Conservation (phyloP, 2,329 filamentous ascomycete genomes). For the Macroventuria anomochaeta region DNA sequence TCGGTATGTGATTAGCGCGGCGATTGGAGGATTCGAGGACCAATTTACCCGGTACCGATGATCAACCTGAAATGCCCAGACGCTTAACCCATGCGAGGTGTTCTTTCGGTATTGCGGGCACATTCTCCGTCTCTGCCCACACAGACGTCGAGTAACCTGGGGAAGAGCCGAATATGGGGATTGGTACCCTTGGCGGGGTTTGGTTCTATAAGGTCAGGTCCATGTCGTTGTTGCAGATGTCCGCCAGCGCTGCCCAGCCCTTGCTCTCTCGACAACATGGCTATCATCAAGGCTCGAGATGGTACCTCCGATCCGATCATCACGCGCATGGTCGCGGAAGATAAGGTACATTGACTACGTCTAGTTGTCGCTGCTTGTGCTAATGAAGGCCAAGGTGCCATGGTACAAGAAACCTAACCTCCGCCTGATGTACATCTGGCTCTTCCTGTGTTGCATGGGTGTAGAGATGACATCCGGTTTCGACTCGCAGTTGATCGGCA, state of each 20-base stretch:
- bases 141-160: constrained; percentile 27
- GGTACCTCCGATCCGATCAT: constrained; percentile 51
- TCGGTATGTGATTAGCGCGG: constrained; percentile 22
- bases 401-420: constrained; percentile 54
- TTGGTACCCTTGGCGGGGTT: constrained; percentile 6
- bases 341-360: constrained; percentile 29
- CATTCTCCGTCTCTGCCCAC: constrained; percentile 9
- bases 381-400: constrained; percentile 28
- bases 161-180: constrained; percentile 23
- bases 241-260: constrained; percentile 19
- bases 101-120: constrained; percentile 37
- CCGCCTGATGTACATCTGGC: constrained; percentile 47
- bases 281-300: constrained; percentile 31
- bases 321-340: constrained; percentile 52
- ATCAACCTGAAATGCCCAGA: constrained; percentile 25
- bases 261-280: constrained; percentile 33
- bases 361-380: neutral
- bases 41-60: constrained; percentile 38
- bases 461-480: constrained; percentile 50
- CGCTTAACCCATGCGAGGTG: constrained; percentile 31
- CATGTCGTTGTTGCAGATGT: constrained; percentile 16
- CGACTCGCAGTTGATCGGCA: constrained; percentile 49
- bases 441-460: constrained; percentile 48
- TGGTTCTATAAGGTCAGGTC: constrained; percentile 35
- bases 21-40: constrained; percentile 27